Evolutionary conservation across 805 yeast species (phyloP).

Genomic region (Pichia californica): DNA sequence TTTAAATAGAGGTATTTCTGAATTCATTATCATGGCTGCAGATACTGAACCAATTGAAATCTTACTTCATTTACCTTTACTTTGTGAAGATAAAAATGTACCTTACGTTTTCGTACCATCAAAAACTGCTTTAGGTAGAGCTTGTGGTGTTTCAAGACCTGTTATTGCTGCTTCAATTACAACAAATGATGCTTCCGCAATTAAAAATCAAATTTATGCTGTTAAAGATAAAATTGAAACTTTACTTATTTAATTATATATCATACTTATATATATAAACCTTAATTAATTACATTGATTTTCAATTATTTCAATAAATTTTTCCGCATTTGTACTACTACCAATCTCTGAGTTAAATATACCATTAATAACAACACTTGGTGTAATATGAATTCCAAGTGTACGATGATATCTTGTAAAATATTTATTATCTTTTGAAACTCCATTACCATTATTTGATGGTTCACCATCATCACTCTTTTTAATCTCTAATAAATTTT

Average conservation of each 20-base stretch:
- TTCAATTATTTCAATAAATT: conserved; percentile 36
- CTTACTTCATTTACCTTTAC: conserved; percentile 90
- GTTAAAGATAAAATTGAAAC: conserved; percentile 99
- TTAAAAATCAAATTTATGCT: conserved; percentile 93
- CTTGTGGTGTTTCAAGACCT: conserved; percentile 99
- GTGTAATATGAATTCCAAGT: conserved; percentile 78
- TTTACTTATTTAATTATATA: conserved; percentile 61
- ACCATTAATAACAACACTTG: conserved; percentile 71
- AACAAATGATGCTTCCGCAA: conserved; percentile 95
- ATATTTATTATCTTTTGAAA: conserved; percentile 61
- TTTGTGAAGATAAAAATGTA: conserved; percentile 99
- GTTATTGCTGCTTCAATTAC: conserved; percentile 98
- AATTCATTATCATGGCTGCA: conserved; percentile 99
- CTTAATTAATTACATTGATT: conserved; percentile 19
- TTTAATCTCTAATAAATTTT: conserved; percentile 15
- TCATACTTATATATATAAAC: conserved; percentile 32
- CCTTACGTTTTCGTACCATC: conserved; percentile 99
- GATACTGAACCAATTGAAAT: conserved; percentile 99
- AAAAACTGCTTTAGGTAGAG: conserved; percentile 98
- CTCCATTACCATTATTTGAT: conserved; percentile 51
- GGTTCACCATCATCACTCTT: conserved; percentile 27
- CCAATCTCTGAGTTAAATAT: conserved; percentile 50
- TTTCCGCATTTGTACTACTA: conserved; percentile 50
- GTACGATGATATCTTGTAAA: conserved; percentile 70
- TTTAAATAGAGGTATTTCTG: conserved; percentile 98